phyloP scores from a whole-genome alignment of 805 yeast genomes.

The Metschnikowia lunata region DNA sequence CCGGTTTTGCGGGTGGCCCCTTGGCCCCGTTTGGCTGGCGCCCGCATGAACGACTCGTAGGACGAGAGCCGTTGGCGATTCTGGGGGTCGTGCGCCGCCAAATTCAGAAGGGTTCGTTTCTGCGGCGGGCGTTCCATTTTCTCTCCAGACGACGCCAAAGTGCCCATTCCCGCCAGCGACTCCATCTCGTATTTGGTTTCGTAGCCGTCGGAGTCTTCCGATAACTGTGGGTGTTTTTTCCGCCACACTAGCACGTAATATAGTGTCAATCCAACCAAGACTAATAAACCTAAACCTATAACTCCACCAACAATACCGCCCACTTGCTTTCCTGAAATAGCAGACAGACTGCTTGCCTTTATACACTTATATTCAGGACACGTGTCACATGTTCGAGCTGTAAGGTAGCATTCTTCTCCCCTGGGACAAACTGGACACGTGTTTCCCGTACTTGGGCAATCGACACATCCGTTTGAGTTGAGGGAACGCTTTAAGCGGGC shows the following conservation, averaged over 20 bases:
- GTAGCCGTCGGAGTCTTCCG: constrained; percentile 16
- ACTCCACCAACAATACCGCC: constrained; percentile 73
- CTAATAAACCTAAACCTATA: constrained; percentile 53
- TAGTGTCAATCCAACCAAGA: constrained; percentile 32
- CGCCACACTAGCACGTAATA: constrained; percentile 33
- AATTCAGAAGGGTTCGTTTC: neutral
- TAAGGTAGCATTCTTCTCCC: constrained; percentile 14
- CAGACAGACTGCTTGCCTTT: neutral
- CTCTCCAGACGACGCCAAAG: constrained; percentile 3
- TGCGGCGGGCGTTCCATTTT: constrained; percentile 9
- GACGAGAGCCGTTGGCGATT: constrained; percentile 28
- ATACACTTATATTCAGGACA: constrained; percentile 15
- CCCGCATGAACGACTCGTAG: constrained; percentile 43
- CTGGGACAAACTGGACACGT: constrained; percentile 43
- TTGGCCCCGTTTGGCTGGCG: constrained; percentile 17
- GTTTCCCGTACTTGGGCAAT: constrained; percentile 37
- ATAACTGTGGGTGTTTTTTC: constrained; percentile 28
- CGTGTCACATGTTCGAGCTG: constrained; percentile 11
- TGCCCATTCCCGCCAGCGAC: constrained; percentile 8
- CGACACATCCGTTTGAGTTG: constrained; percentile 36
- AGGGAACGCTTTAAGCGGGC: constrained; percentile 13
- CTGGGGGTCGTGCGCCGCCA: neutral
- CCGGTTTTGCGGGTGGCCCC: constrained; percentile 10
- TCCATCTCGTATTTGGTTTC: constrained; percentile 12
- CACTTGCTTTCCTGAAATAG: constrained; percentile 2